phyloP scores from a whole-genome alignment of 441 rosid species.

The Euphorbia corollata region DNA sequence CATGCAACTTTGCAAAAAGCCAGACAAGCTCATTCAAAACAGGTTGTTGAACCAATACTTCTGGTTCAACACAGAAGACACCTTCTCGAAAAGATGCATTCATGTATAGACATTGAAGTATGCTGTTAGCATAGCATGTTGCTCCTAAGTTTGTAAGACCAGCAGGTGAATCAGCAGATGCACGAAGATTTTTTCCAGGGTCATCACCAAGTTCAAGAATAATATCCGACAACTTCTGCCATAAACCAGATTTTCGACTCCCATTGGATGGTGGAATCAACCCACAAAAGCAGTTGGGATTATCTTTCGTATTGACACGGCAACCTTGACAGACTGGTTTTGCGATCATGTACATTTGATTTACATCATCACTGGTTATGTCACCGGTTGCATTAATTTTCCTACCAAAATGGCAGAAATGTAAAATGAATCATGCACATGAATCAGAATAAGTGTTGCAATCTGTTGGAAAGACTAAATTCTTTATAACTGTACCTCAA shows the following conservation, averaged over 20 bases:
- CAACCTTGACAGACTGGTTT: conserved; percentile 93
- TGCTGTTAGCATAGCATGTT: conserved; percentile 97
- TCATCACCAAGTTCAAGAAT: conserved; percentile 65
- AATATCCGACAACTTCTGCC: conserved; percentile 85
- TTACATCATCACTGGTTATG: conserved; percentile 54
- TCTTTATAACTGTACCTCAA: conserved; percentile 47
- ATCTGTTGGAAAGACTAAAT: neutral
- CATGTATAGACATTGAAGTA: conserved; percentile 89
- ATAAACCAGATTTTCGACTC: conserved; percentile 75
- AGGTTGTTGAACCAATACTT: conserved; percentile 61
- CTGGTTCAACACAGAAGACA: conserved; percentile 74
- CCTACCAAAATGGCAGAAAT: conserved; percentile 33
- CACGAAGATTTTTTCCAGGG: conserved; percentile 57
- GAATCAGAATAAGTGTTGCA: conserved; percentile 3
- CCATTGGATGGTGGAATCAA: conserved; percentile 75
- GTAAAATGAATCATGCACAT: neutral
- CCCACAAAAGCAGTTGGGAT: conserved; percentile 93
- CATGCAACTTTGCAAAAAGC: conserved; percentile 80
- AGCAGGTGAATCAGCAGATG: conserved; percentile 63
- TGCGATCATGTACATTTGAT: conserved; percentile 59
- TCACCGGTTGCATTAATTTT: conserved; percentile 66
- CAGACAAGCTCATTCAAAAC: conserved; percentile 82
- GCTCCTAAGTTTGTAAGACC: conserved; percentile 94
- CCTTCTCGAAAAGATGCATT: conserved; percentile 69
- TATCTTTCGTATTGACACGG: conserved; percentile 80